These are phyloP conservation scores for Cryptomeria japonica DNA, from an alignment of 75 land plant genomes.

Conservation along the genomic window DNA sequence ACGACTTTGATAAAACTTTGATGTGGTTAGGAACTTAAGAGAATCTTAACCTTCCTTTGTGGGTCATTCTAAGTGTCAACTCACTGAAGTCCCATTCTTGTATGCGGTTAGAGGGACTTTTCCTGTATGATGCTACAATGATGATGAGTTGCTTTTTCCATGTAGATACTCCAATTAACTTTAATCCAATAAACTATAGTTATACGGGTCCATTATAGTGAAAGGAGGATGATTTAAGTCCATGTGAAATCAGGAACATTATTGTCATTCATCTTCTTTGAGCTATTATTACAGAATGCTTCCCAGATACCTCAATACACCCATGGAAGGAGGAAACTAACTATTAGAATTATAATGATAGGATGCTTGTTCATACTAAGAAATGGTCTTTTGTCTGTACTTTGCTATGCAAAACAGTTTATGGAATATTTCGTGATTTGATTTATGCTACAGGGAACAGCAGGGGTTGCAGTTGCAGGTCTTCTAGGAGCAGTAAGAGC, in stretches of 20 bases:
- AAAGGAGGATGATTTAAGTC: neutral
- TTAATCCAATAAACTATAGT: neutral
- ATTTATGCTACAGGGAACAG: slow-evolving; percentile 78
- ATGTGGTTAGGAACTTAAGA: neutral
- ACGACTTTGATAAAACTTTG: neutral
- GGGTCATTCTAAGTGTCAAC: neutral
- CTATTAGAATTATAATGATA: neutral
- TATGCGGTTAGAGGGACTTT: neutral
- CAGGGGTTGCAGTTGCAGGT: slow-evolving; percentile 99
- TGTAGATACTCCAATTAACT: neutral
- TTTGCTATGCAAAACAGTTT: neutral
- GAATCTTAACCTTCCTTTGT: neutral
- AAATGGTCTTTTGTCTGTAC: neutral
- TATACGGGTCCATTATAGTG: neutral
- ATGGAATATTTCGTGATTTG: neutral
- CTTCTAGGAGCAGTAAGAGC: slow-evolving; percentile 98
- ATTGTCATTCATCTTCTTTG: neutral
- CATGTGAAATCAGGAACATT: neutral
- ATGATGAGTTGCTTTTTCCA: neutral
- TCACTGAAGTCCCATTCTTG: neutral
- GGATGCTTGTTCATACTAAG: neutral
- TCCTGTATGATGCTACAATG: neutral
- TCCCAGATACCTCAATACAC: neutral
- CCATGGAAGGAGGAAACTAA: neutral
- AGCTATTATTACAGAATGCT: neutral